These are phyloP conservation scores for Ascochyta lentis DNA, from an alignment of 2,329 filamentous ascomycete species.

Conservation along the genomic window DNA sequence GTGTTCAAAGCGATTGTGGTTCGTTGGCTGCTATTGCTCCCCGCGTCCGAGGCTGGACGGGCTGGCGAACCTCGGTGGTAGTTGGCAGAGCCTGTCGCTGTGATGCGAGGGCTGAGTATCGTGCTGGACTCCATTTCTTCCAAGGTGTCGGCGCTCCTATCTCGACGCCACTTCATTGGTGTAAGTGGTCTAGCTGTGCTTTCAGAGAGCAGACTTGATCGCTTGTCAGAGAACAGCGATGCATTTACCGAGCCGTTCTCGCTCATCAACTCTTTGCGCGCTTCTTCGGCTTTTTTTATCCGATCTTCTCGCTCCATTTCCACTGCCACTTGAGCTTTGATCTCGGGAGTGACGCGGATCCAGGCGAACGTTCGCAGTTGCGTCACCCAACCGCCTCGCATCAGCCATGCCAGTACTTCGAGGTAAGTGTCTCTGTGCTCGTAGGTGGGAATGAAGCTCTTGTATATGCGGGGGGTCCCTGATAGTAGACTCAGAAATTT, in stretches of 20 bases:
- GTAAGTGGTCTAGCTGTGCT: constrained; percentile 37
- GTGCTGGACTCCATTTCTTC: constrained; percentile 41
- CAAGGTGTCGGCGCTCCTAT: constrained; percentile 25
- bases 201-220: constrained; percentile 37
- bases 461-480: constrained; percentile 80
- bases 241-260: constrained; percentile 42
- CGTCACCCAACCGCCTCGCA: constrained; percentile 91
- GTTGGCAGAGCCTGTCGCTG: constrained; percentile 22
- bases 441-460: constrained; percentile 82
- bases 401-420: constrained; percentile 89
- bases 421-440: constrained; percentile 88
- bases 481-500: constrained; percentile 88
- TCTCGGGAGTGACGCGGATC: constrained; percentile 81
- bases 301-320: constrained; percentile 62
- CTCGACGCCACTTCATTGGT: constrained; percentile 34
- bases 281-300: constrained; percentile 40
- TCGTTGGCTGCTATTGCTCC: constrained; percentile 45
- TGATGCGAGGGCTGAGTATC: constrained; percentile 35
- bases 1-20: constrained; percentile 43
- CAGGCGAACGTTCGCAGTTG: constrained; percentile 92
- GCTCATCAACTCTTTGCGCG: constrained; percentile 35
- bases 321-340: constrained; percentile 80
- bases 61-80: constrained; percentile 38
- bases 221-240: constrained; percentile 40
- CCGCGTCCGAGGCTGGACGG: constrained; percentile 41